Evolutionary conservation across 1,139 yeast species (phyloP).

Genomic region (Candida glucosophila): DNA sequence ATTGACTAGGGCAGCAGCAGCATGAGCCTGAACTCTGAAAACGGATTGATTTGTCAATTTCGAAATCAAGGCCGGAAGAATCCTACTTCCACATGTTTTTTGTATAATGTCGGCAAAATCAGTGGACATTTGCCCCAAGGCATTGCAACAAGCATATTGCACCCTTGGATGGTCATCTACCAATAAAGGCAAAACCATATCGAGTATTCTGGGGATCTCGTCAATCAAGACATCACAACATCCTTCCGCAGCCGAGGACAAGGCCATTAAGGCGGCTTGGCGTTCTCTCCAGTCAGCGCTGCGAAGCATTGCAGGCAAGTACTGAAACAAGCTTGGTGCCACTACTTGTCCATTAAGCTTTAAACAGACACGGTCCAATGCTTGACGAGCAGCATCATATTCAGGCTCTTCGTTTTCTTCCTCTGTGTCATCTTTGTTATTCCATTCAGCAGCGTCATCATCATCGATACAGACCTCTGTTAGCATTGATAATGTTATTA

Average conservation of each 20-base stretch:
- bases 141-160: conserved; percentile 95
- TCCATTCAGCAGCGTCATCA: conserved; percentile 83
- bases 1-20: conserved; percentile 96
- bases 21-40: conserved; percentile 94
- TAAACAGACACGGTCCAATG: conserved; percentile 82
- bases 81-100: conserved; percentile 65
- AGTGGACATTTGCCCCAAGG: conserved; percentile 95
- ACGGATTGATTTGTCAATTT: conserved; percentile 63
- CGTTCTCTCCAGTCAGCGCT: conserved; percentile 87
- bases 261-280: conserved; percentile 94
- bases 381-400: conserved; percentile 87
- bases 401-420: conserved; percentile 83
- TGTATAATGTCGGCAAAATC: conserved; percentile 91
- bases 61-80: conserved; percentile 82
- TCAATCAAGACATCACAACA: conserved; percentile 81
- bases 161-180: conserved; percentile 87
- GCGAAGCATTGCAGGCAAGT: conserved; percentile 72
- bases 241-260: conserved; percentile 96
- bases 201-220: conserved; percentile 75
- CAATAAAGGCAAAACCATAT: conserved; percentile 74
- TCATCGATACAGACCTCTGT: conserved; percentile 90
- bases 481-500: conserved; percentile 73
- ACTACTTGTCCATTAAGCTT: conserved; percentile 76
- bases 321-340: conserved; percentile 80
- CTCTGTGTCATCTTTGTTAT: conserved; percentile 67